Percentiles rank a stretch among this genome's conserved stretches.
phyloP scores from a whole-genome alignment of 495 filamentous ascomycete genomes.

The Podospora didyma region DNA sequence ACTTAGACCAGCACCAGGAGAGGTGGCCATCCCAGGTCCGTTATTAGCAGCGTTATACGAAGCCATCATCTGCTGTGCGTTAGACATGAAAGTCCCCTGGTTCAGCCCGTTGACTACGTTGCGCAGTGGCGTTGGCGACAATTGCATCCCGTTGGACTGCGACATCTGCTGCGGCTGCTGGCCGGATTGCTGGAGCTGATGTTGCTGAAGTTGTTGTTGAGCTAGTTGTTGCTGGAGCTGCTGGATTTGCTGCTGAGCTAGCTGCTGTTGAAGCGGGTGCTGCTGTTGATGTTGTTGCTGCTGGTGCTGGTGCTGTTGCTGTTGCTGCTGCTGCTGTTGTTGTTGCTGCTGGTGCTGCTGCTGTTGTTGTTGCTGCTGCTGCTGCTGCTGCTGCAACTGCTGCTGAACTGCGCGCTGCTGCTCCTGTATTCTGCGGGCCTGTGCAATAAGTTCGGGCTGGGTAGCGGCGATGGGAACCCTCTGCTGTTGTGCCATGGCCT shows the following conservation, averaged over 20 bases:
- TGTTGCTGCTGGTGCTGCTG: slow-evolving; percentile 37
- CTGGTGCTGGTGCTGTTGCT: slow-evolving; percentile 30
- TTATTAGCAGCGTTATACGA: slow-evolving; percentile 35
- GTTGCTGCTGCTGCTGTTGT: slow-evolving; percentile 36
- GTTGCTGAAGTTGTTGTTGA: slow-evolving; percentile 29
- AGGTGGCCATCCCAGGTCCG: slow-evolving; percentile 31
- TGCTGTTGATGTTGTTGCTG: slow-evolving; percentile 32
- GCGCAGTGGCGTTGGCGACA: slow-evolving; percentile 37
- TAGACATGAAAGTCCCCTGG: slow-evolving; percentile 40
- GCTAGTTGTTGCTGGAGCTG: slow-evolving; percentile 31
- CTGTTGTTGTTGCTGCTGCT: slow-evolving; percentile 42
- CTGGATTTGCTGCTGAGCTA: slow-evolving; percentile 27
- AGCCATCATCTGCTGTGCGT: slow-evolving; percentile 44
- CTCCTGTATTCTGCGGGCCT: slow-evolving; percentile 62
- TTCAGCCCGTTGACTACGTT: slow-evolving; percentile 53
- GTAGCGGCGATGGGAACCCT: slow-evolving; percentile 58
- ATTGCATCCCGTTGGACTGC: slow-evolving; percentile 32
- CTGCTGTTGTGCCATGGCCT: slow-evolving; percentile 54
- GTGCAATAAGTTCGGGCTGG: slow-evolving; percentile 51
- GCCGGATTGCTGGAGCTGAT: slow-evolving; percentile 34
- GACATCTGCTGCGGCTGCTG: slow-evolving; percentile 28
- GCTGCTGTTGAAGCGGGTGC: slow-evolving; percentile 14
- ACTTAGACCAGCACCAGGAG: slow-evolving; percentile 32
- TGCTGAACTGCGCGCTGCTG: slow-evolving; percentile 46
- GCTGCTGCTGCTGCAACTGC: slow-evolving; percentile 32